These are phyloP conservation scores for Blastobotrys proliferans DNA, from an alignment of 1,139 yeast species.

Conservation along the genomic window DNA sequence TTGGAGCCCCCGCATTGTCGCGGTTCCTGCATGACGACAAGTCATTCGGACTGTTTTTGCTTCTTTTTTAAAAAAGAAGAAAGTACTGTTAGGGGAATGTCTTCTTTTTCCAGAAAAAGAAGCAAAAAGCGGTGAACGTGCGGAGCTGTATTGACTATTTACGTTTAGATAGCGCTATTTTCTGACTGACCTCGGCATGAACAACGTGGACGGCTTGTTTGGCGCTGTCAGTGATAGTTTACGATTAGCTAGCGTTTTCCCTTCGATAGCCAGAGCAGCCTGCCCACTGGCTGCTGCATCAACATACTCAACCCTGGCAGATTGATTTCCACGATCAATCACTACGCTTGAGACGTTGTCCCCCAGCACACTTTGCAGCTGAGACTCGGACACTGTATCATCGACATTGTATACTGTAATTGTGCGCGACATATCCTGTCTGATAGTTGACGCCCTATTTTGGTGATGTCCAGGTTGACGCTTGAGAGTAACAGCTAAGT, in stretches of 20 bases:
- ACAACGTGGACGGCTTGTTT: slow-evolving; percentile 15
- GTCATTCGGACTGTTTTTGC: too few relatives aligned
- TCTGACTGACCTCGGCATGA: slow-evolving; percentile 17
- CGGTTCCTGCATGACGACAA: too few relatives aligned
- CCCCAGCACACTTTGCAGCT: slow-evolving; percentile 36
- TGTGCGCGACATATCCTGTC: slow-evolving; percentile 18
- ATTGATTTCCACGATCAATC: slow-evolving; percentile 46
- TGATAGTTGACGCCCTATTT: neutral
- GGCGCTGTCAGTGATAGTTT: slow-evolving; percentile 9
- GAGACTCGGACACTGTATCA: slow-evolving; percentile 28
- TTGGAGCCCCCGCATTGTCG: too few relatives aligned
- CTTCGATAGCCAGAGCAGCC: slow-evolving; percentile 50
- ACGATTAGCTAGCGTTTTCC: slow-evolving; percentile 31
- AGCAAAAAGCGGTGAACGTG: too few relatives aligned
- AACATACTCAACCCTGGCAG: slow-evolving; percentile 53
- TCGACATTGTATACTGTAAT: slow-evolving; percentile 27
- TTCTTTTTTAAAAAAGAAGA: too few relatives aligned
- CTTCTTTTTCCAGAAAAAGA: too few relatives aligned
- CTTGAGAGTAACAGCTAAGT: slow-evolving; percentile 23
- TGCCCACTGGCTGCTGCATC: slow-evolving; percentile 48
- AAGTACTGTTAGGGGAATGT: too few relatives aligned
- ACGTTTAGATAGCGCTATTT: neutral
- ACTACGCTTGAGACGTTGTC: slow-evolving; percentile 51
- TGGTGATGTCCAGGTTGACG: neutral
- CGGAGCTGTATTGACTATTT: too few relatives aligned